These are phyloP conservation scores for Paspalum notatum DNA, from an alignment of 176 grass and related monocot species.

Conservation along the genomic window DNA sequence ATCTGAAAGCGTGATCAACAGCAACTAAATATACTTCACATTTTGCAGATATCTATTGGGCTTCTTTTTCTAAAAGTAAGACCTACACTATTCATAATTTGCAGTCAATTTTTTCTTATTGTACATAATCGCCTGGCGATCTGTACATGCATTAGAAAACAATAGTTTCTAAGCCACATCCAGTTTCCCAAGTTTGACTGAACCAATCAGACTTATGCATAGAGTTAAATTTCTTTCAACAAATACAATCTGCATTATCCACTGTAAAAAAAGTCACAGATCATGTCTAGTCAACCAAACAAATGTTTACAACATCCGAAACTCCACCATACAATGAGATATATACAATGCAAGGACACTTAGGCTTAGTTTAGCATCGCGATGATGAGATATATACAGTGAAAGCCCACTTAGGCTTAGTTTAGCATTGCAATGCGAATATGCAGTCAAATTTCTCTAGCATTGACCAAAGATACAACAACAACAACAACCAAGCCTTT, in stretches of 20 bases:
- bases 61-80: slow-evolving; percentile 19
- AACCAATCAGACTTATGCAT: no score
- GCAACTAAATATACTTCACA: neutral
- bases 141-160: neutral
- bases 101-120: slow-evolving; percentile 17
- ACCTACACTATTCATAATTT: neutral
- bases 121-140: slow-evolving; percentile 15
- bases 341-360: slow-evolving; percentile 1
- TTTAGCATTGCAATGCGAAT: no score
- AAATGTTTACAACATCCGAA: neutral
- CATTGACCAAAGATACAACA: no score
- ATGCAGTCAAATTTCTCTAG: no score
- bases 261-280: neutral
- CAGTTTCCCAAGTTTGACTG: slow-evolving; percentile 22
- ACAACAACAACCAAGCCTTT: no score
- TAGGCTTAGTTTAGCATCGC: neutral
- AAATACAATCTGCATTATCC: neutral
- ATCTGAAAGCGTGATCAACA: slow-evolving; percentile 36
- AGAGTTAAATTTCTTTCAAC: no score
- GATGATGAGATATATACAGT: no score
- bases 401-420: no score
- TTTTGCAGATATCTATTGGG: slow-evolving; percentile 22
- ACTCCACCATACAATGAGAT: neutral
- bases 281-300: slow-evolving; percentile 1
- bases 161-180: neutral